phyloP scores from a whole-genome alignment of 257 asterid species.

The Solanum lignicaule region DNA sequence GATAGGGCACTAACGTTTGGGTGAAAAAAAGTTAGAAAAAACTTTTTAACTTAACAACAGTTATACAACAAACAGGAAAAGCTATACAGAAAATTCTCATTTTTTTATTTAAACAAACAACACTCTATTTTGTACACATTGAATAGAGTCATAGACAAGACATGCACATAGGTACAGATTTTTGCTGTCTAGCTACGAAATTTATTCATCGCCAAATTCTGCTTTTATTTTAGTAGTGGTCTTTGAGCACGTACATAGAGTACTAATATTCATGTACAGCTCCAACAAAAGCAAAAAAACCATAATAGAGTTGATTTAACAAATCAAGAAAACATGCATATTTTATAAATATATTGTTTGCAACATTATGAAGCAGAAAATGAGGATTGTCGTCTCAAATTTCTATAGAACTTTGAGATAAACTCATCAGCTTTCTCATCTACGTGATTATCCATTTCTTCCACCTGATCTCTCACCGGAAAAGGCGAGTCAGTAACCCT shows the following conservation, averaged over 20 bases:
- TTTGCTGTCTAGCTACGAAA: too few relatives aligned
- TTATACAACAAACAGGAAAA: too few relatives aligned
- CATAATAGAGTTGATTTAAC: background rate
- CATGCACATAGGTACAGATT: background rate
- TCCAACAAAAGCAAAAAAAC: background rate
- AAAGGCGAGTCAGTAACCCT: slow-evolving; percentile 15
- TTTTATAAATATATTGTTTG: too few relatives aligned
- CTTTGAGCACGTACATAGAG: background rate
- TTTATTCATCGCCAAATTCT: background rate
- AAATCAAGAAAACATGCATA: too few relatives aligned
- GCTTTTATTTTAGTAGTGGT: background rate
- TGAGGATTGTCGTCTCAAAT: slow-evolving; percentile 3
- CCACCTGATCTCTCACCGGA: background rate
- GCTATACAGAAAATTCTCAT: too few relatives aligned
- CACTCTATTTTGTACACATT: too few relatives aligned
- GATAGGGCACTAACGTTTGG: too few relatives aligned
- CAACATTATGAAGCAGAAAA: background rate
- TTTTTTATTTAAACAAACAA: too few relatives aligned
- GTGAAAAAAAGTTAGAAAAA: too few relatives aligned
- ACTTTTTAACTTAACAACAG: too few relatives aligned
- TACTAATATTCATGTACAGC: background rate
- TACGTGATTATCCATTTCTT: background rate
- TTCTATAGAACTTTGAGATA: slow-evolving; percentile 4
- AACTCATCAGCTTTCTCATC: slow-evolving; percentile 16
- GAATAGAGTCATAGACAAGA: too few relatives aligned